Conservation (phyloP, 768 basidiomycete species). For the Tricholoma hemisulphureum region DNA sequence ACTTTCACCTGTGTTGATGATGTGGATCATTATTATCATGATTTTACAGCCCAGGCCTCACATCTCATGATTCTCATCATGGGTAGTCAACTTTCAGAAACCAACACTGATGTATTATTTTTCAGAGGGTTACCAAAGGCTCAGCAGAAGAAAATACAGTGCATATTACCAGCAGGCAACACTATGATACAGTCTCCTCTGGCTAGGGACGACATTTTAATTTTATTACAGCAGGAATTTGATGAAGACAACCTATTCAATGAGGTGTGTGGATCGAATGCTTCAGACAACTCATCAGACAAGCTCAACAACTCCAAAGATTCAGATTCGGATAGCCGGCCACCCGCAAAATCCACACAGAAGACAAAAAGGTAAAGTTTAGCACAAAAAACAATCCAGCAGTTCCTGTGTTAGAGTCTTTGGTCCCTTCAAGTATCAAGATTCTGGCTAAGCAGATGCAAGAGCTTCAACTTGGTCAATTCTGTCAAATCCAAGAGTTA, state of each 20-base stretch:
- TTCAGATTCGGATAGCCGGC: too few relatives aligned
- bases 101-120: background rate
- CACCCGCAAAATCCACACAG: too few relatives aligned
- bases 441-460: background rate
- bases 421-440: background rate
- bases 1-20: background rate
- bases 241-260: background rate
- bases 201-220: background rate
- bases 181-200: background rate
- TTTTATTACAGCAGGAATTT: background rate
- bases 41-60: background rate
- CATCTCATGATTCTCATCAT: background rate
- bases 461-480: background rate
- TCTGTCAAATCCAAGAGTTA: background rate
- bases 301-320: background rate
- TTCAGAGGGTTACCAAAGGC: conserved; percentile 2
- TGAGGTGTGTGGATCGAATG: background rate
- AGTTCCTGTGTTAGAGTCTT: background rate
- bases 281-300: background rate
- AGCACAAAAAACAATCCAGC: background rate
- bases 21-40: conserved; percentile 3
- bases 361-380: background rate
- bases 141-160: background rate
- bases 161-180: background rate
- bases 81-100: background rate